These are phyloP conservation scores for Penicillium steckii DNA, from an alignment of 495 filamentous ascomycete genomes.

Conservation along the genomic window DNA sequence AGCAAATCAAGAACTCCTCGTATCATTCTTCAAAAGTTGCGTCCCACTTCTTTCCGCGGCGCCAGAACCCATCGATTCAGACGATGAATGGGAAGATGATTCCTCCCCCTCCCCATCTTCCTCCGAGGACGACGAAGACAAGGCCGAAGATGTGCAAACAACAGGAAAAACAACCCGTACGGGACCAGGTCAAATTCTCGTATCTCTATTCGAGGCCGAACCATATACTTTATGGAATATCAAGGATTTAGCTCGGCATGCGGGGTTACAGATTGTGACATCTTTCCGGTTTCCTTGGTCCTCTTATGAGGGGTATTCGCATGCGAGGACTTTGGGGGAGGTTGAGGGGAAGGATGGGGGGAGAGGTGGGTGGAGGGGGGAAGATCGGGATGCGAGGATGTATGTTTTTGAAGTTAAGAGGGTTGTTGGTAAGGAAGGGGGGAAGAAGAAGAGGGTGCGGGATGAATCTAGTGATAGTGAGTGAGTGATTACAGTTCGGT, in stretches of 20 bases:
- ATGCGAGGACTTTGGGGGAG: slow-evolving; percentile 83
- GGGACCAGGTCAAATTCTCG: slow-evolving; percentile 64
- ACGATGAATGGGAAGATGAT: slow-evolving; percentile 25
- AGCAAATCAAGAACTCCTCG: slow-evolving; percentile 85
- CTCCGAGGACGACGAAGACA: slow-evolving; percentile 21
- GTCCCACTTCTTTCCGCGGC: slow-evolving; percentile 46
- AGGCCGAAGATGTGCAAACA: slow-evolving; percentile 12
- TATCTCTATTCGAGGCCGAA: slow-evolving; percentile 88
- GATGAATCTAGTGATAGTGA: slow-evolving; percentile 47
- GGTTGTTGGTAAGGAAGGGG: slow-evolving; percentile 35
- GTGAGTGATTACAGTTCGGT: too few relatives aligned
- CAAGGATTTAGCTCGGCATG: slow-evolving; percentile 76
- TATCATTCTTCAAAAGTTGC: slow-evolving; percentile 73
- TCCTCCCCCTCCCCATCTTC: too few relatives aligned
- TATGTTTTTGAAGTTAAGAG: slow-evolving; percentile 73
- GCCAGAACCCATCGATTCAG: slow-evolving; percentile 27
- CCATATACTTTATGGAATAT: slow-evolving; percentile 97
- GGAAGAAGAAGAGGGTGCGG: slow-evolving; percentile 41
- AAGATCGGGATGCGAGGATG: slow-evolving; percentile 70
- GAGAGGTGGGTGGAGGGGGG: slow-evolving; percentile 70
- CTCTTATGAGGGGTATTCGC: slow-evolving; percentile 81
- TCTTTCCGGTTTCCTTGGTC: slow-evolving; percentile 75
- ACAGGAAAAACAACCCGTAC: slow-evolving; percentile 23
- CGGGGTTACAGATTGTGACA: slow-evolving; percentile 68
- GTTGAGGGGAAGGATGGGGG: slow-evolving; percentile 59